Percentiles rank a stretch among this genome's conserved stretches.
phyloP scores from a whole-genome alignment of 1,284 basidiomycete species.

The Cutaneotrichosporon cyanovorans region DNA sequence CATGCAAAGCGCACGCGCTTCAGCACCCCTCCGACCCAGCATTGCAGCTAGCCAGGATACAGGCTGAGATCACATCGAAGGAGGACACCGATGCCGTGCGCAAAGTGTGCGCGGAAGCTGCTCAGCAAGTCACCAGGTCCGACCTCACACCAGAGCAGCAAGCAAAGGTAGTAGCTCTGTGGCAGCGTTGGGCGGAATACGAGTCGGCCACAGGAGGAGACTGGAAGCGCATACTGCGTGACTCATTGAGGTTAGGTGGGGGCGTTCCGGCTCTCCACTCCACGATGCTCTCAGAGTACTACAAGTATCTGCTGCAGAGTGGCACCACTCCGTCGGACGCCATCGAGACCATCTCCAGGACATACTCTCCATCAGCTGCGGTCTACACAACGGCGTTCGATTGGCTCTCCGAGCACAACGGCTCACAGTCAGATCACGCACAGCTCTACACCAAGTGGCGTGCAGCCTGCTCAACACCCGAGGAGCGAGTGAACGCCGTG shows the following conservation, averaged over 20 bases:
- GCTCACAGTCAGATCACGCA: conserved; percentile 13
- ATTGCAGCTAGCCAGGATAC: conserved; percentile 25
- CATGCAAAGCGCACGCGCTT: conserved; percentile 22
- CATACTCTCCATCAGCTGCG: conserved; percentile 19
- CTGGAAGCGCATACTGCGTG: conserved; percentile 21
- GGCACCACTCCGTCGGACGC: conserved; percentile 2
- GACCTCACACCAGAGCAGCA: conserved; percentile 11
- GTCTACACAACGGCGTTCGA: conserved; percentile 25
- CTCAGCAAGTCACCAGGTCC: conserved; percentile 13
- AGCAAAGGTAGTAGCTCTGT: conserved; percentile 18
- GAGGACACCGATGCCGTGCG: conserved; percentile 9
- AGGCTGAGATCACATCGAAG: conserved; percentile 15
- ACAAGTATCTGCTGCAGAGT: conserved; percentile 5
- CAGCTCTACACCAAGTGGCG: conserved; percentile 28
- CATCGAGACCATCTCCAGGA: conserved; percentile 8
- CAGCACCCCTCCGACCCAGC: conserved; percentile 25
- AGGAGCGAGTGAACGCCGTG: conserved; percentile 21
- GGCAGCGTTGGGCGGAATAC: conserved; percentile 22
- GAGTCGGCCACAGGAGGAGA: conserved; percentile 9
- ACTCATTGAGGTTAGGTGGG: conserved; percentile 17
- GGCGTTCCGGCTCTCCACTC: conserved; percentile 21
- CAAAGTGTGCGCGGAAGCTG: conserved; percentile 16
- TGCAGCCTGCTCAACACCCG: conserved; percentile 9
- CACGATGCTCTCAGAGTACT: conserved; percentile 17
- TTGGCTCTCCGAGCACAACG: conserved; percentile 2